Evolutionary conservation across 148 eudicot genomes (phyloP).

Genomic region (Amaranthus cruentus): DNA sequence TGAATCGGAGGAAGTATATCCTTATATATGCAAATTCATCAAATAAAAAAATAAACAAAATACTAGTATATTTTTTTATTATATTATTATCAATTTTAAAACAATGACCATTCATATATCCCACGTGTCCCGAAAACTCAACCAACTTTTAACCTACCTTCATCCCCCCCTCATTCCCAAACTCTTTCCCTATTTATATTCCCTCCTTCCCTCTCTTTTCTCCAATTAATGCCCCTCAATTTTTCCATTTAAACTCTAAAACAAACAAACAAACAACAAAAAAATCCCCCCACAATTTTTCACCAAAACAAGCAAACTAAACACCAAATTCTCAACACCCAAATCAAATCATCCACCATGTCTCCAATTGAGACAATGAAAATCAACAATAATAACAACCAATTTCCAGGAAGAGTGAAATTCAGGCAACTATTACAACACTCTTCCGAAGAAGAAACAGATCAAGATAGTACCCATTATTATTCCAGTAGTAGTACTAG

Average conservation of each 20-base stretch:
- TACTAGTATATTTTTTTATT: not conserved
- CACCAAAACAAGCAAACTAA: not conserved
- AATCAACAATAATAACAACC: too few species aligned
- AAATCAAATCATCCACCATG: not conserved
- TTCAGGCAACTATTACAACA: constrained; percentile 22
- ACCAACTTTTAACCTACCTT: constrained; percentile 20
- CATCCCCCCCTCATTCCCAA: not conserved
- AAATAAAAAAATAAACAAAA: too few species aligned
- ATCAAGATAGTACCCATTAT: not conserved
- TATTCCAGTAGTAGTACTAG: constrained; percentile 3
- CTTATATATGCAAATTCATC: too few species aligned
- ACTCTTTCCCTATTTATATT: constrained; percentile 25
- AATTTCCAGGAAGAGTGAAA: constrained; percentile 10
- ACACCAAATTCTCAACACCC: not conserved
- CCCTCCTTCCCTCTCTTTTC: not conserved
- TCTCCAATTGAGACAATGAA: too few species aligned
- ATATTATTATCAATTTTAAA: not conserved
- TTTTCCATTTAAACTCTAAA: too few species aligned
- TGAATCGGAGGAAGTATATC: too few species aligned
- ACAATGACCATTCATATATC: constrained; percentile 3
- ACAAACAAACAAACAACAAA: not conserved
- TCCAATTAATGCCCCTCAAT: not conserved
- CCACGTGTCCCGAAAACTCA: constrained; percentile 24
- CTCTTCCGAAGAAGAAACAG: constrained; percentile 3
- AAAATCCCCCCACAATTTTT: not conserved